Conservation (phyloP, 495 filamentous ascomycete species). For the Podospora fimiseda region DNA sequence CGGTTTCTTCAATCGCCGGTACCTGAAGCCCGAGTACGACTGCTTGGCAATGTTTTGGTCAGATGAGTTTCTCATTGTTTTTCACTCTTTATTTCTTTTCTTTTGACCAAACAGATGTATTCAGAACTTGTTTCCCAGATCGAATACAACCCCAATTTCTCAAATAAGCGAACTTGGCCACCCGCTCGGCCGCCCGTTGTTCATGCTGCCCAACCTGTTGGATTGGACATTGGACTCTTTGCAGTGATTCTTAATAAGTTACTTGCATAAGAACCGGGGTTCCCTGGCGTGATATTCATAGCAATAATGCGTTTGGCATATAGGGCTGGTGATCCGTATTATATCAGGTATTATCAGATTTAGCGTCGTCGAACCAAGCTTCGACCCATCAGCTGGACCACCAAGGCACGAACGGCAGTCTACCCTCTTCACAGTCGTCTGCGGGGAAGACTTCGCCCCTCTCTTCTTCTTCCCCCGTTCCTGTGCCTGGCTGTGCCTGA, state of each 20-base stretch:
- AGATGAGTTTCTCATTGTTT: conserved; percentile 3
- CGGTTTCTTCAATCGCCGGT: conserved; percentile 1
- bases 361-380: conserved; percentile 2
- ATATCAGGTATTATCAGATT: not conserved
- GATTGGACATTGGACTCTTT: too few relatives aligned
- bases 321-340: conserved; percentile 17
- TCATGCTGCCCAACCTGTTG: conserved; percentile 14
- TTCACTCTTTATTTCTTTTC: not conserved
- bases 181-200: conserved; percentile 20
- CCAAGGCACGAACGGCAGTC: conserved; percentile 5
- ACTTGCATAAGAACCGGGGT: conserved; percentile 18
- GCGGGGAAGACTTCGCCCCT: conserved; percentile 1
- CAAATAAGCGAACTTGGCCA: conserved; percentile 15
- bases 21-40: not conserved
- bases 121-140: conserved; percentile 2
- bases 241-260: too few relatives aligned
- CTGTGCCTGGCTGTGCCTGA: not conserved
- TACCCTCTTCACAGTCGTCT: not conserved
- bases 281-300: conserved; percentile 13
- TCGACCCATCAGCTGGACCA: conserved; percentile 1
- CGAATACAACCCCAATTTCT: not conserved
- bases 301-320: conserved; percentile 12
- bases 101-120: not conserved
- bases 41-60: conserved; percentile 15
- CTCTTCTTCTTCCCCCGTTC: not conserved